Evolutionary conservation across 352 stramenopile species (phyloP), one percentile per base, ranked within the genome.

Genomic region (Plasmopara viticola): DNA sequence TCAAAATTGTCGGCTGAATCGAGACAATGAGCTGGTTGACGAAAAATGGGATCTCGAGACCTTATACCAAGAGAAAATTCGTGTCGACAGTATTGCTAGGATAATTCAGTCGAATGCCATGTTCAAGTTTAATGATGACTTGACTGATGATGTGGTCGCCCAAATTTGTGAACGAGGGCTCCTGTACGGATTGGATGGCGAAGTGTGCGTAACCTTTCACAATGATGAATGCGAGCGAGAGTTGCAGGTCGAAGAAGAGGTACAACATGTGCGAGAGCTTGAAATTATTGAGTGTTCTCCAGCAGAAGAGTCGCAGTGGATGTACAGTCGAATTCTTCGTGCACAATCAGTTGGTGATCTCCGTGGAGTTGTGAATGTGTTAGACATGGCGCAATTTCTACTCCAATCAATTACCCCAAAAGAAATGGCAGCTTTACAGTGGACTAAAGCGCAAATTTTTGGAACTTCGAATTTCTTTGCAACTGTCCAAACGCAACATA

Each of bases 181-280:
- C 6, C 25, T 29, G 5, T 86, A 65, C 39, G 71, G 67, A 60
- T 38, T 72, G 9, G 64, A 86, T 15, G 57, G 77, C 30, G 63
- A 66, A 48, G 53, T 84, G 0, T 58, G 75, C 6, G 50, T 78
- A 15, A 74, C 60, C 14, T 48, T 60, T 0, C 75, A 78, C 41
- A 66, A 51, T 13, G 65, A 78, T 37, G 66, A 87, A 42, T 86
- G 70, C 10, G 75, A 86, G 53, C 71, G 69, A 10, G 72, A 87
- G 53, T 33, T 86, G n/a, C 72, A 83, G 15, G 46, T 81, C 10
- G 56, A 86, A 44, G 60, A 83, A 30, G 71, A 82, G 31, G 44
- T 70, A 15, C 53, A 84, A 41, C 48, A 70, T 14, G 47, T 75
- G n/a, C 12, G 42, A 0, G 62, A 79, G 44, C n/a, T 60, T 0